Base-by-base conservation (phyloP, 2,329 filamentous ascomycete species). In the Phyllosticta citrichinensis region DNA sequence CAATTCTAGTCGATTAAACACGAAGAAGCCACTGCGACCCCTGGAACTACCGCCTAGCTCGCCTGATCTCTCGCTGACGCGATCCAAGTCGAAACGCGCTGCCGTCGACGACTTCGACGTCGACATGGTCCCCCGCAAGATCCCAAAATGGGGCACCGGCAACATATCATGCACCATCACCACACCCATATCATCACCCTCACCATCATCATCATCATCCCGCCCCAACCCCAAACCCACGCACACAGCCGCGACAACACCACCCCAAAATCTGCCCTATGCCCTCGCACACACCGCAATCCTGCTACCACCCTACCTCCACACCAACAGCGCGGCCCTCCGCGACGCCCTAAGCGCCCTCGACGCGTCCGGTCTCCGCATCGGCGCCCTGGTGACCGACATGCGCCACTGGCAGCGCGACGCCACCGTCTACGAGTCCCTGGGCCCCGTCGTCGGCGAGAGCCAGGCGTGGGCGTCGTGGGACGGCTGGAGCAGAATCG, bases 191-290 rank as follows among this genome's bases (percentile, higher is more conserved):
- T 24, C 60, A 60, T 57, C 65, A 60, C 62, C 67, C 67, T 66
- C 65, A 67, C 68, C 64, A 64, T 66, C 40, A 55, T 54, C 19
- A 17, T 53, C 52, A 27, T 27, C 54, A 19, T 24, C 20, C 8
- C 20, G 52, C 30, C 33, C 9, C 19, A 5, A 11, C 8, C 25
- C 27, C 8, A 58, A 33, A 40, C 22, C 51, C 33, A 24, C 10
- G 20, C 10, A 50, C 56, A 62, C 64, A 58, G 59, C 57, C 47
- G 67, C 66, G 67, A 65, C 67, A 66, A n/a, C 5, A 51, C 10
- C 10, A 17, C 25, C 20, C 53, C 54, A 50, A 11, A 40, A 40
- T 4, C 47, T 52, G 8, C 53, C 54, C 5, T 56, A 61, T 30
- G 6, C 14, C 40, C 54, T 61, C 53, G 2, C 40, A 6, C 11